Evolutionary conservation across 768 basidiomycete genomes (phyloP), one percentile per base, ranked within the genome.

Genomic region (Leccinum fibrillosum): DNA sequence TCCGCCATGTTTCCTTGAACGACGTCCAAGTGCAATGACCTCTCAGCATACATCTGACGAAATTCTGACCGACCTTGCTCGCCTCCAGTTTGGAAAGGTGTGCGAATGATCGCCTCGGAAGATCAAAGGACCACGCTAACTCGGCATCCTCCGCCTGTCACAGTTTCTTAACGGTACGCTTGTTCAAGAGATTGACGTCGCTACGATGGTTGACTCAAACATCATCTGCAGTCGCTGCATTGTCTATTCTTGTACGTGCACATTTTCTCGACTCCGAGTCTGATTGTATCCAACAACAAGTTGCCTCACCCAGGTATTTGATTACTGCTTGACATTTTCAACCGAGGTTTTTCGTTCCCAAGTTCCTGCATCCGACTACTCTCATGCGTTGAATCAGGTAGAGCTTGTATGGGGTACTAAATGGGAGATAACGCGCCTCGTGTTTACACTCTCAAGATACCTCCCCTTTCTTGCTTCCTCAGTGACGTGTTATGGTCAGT

Each of bases 381-480:
- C 53, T 66, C 17, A 65, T 39, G 2, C 3, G 10, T 3, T 13
- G 25, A 13, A 26, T 17, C 4, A 19, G 69, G 64, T 70, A 4
- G 57, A 58, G 44, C 53, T 60, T 53, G 56, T 67, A 19, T 70
- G 70, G 68, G 61, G 66, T 10, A 53, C 63, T 5, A 63, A 54
- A 39, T 72, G 69, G 69, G 59, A 54, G 15, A 21, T 25, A 5
- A 39, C 70, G 25, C 68, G 68, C 34, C 34, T 63, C 26, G 52
- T 72, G 9, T 70, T 70, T 49, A 65, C 68, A 5, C 5, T 70
- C 9, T 56, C 70, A 48, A 69, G 69, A 61, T 72, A 72, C 57
- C 53, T 72, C 26, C 52, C 70, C 26, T 67, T 70, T 35, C 1
- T 69, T 49, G 44, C 63, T 8, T 55, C 62, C 17, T 54, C 57